Evolutionary conservation across 177 flowering plant genomes (phyloP), one percentile per base, ranked within the genome.

Genomic region (Vitis hybrid): DNA sequence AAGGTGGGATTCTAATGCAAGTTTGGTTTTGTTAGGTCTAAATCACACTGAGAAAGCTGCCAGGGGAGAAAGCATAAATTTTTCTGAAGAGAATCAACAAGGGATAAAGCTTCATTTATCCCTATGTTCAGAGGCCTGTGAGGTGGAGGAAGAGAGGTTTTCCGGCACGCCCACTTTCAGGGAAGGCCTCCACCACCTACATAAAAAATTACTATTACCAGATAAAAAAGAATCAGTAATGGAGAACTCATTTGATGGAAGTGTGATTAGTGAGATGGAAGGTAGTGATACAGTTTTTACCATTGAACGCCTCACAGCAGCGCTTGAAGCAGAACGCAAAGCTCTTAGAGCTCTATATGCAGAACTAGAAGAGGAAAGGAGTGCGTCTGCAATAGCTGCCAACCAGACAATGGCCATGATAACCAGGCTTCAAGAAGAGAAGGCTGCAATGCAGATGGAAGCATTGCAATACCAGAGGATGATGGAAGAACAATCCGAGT

Each of bases 321-420:
- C 87, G 0, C 72, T 91, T n/a, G 83, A 66, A 75, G 65, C 87
- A 1, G 91, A 89, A 71, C 76, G 79, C 14, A 86, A 77, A 71
- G 90, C 92, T 32, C 51, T 89, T 39, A 74, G 72, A 23, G 85
- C 84, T 12, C 51, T 90, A 71, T 90, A 93, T 75, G 67, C 84
- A 9, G 98, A 93, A 72, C 79, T 93, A 23, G 97, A 93, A 70
- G 94, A 93, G 79, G 98, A 93, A 78, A 76, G 97, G 54, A 93
- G 85, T 71, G 97, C 97, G 11, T 81, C 95, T 48, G 93, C 95
- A 0, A 71, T 89, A 9, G 92, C 95, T 49, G 87, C 97, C 11
- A 88, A 84, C 73, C 90, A 93, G 67, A 91, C 98, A 7, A 90
- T 93, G 97, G 98, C 97, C 1, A 93, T 93, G 98, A 93, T 93